Percentiles rank a stretch among this genome's conserved stretches.
These are phyloP conservation scores for Russula dissimulans DNA, from an alignment of 768 basidiomycete genomes.

Conservation along the genomic window DNA sequence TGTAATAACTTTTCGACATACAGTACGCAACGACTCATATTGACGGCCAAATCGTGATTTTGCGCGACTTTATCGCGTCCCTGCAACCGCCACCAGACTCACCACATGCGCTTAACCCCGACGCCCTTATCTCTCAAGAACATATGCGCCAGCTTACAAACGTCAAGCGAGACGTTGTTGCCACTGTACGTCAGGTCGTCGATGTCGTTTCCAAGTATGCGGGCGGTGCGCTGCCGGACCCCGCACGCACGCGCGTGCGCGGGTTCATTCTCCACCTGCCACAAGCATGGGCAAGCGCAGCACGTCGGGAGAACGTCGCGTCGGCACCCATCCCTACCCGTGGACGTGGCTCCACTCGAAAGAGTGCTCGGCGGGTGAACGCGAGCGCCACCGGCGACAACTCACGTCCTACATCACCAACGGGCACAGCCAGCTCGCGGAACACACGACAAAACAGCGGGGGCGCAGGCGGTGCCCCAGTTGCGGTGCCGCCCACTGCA, in stretches of 20 bases:
- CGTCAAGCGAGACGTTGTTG: slow-evolving; percentile 76
- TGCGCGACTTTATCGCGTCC: slow-evolving; percentile 75
- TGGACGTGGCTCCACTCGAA: slow-evolving; percentile 17
- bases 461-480: slow-evolving; percentile 20
- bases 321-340: slow-evolving; percentile 19
- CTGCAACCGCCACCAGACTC: slow-evolving; percentile 42
- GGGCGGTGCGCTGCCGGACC: slow-evolving; percentile 79
- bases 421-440: slow-evolving; percentile 10
- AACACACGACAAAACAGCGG: slow-evolving; percentile 23
- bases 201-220: slow-evolving; percentile 81
- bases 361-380: slow-evolving; percentile 15
- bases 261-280: slow-evolving; percentile 76
- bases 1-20: neutral
- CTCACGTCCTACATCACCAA: slow-evolving; percentile 27
- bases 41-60: slow-evolving; percentile 75
- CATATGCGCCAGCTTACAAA: slow-evolving; percentile 62
- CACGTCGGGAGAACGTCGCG: slow-evolving; percentile 17
- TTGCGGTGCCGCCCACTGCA: slow-evolving; percentile 29
- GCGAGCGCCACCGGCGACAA: slow-evolving; percentile 16
- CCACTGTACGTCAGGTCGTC: slow-evolving; percentile 83
- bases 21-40: slow-evolving; percentile 85
- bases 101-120: slow-evolving; percentile 25
- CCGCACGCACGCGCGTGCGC: slow-evolving; percentile 62
- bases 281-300: slow-evolving; percentile 61
- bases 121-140: slow-evolving; percentile 24